Evolutionary conservation across 1,139 yeast genomes (phyloP).

Genomic region (Lodderomyces beijingensis): DNA sequence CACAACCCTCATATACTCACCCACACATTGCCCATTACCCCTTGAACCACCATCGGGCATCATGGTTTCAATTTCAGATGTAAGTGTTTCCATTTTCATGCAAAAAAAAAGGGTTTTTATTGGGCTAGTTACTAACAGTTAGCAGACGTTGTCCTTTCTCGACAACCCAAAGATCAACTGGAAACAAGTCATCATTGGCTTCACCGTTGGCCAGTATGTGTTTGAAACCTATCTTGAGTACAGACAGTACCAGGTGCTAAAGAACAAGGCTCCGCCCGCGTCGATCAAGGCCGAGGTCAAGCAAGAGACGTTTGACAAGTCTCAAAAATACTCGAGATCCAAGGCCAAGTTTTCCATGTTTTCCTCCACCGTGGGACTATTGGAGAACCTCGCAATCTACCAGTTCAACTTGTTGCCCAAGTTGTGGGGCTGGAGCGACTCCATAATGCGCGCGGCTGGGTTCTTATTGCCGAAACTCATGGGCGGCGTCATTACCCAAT

Average conservation of each 20-base stretch:
- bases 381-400: constrained; percentile 55
- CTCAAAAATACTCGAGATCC: constrained; percentile 80
- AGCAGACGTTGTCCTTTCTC: constrained; percentile 31
- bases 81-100: too few species aligned
- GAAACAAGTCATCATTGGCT: constrained; percentile 71
- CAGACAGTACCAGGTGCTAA: constrained; percentile 72
- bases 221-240: constrained; percentile 71
- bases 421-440: constrained; percentile 58
- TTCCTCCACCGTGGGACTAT: constrained; percentile 46
- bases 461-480: constrained; percentile 38
- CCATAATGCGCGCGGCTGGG: constrained; percentile 27
- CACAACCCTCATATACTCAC: too few species aligned
- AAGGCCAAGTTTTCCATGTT: constrained; percentile 69
- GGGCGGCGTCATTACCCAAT: constrained; percentile 61
- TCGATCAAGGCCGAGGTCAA: constrained; percentile 63
- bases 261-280: constrained; percentile 52
- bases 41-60: too few species aligned
- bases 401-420: constrained; percentile 64
- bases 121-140: too few species aligned
- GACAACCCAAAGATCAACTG: constrained; percentile 61
- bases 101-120: too few species aligned
- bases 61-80: too few species aligned
- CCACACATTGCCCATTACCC: too few species aligned
- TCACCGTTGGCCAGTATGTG: constrained; percentile 68
- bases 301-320: constrained; percentile 68